Evolutionary conservation across 2,329 filamentous ascomycete species (phyloP).

Genomic region (Dendryphion nanum): DNA sequence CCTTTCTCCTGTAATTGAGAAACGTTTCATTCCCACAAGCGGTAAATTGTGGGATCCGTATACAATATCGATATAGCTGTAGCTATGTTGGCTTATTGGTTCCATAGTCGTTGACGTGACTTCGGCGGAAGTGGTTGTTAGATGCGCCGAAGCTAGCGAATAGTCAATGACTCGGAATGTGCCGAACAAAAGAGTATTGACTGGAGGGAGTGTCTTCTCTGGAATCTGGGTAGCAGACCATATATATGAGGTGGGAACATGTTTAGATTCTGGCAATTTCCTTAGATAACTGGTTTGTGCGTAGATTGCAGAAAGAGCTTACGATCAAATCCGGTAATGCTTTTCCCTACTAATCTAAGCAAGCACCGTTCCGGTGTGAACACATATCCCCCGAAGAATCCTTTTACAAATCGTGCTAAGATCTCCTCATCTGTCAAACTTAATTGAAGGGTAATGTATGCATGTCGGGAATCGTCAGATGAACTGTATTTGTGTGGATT

Average conservation of each 20-base stretch:
- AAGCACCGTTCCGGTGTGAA: constrained; percentile 9
- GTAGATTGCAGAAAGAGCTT: too few species aligned
- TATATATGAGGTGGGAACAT: background rate
- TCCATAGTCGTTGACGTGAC: background rate
- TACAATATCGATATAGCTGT: constrained; percentile 7
- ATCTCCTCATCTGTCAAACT: constrained; percentile 8
- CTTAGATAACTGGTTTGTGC: background rate
- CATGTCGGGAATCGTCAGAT: too few species aligned
- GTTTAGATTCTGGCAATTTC: background rate
- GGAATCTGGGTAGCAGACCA: constrained; percentile 2
- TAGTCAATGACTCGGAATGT: constrained; percentile 6
- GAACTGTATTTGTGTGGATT: too few species aligned
- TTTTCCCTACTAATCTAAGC: constrained; percentile 1
- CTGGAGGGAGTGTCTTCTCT: constrained; percentile 1
- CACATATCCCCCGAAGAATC: constrained; percentile 14
- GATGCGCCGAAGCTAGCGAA: too few species aligned
- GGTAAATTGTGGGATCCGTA: constrained; percentile 1
- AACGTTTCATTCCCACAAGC: constrained; percentile 5
- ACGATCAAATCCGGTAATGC: constrained; percentile 2
- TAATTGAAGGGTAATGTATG: too few species aligned
- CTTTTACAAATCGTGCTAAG: constrained; percentile 11
- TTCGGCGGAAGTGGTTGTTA: too few species aligned
- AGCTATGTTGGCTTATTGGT: background rate
- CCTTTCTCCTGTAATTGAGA: constrained; percentile 1
- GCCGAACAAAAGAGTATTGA: constrained; percentile 4